Evolutionary conservation across 208 protist species (phyloP).

Genomic region (Phytomonas francai): DNA sequence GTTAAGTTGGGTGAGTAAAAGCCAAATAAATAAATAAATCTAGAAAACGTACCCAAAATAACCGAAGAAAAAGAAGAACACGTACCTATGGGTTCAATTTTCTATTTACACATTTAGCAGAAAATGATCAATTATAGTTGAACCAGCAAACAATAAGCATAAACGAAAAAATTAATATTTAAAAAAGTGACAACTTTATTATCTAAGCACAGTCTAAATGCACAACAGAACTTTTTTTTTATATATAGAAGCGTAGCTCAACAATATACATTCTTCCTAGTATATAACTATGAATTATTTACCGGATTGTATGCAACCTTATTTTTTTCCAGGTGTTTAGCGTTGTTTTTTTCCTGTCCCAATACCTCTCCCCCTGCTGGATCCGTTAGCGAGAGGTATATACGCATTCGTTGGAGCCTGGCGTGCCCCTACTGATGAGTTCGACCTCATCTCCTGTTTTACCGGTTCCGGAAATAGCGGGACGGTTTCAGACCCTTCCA

Average conservation of each 20-base stretch:
- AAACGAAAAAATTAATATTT: slow-evolving; percentile 5
- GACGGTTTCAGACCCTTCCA: not conserved
- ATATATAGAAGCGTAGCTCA: not conserved
- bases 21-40: not conserved
- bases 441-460: not conserved
- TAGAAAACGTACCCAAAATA: not conserved
- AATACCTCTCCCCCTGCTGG: not conserved
- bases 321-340: slow-evolving; percentile 5
- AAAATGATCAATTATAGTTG: not conserved
- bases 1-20: slow-evolving; percentile 1
- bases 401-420: not conserved
- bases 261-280: not conserved
- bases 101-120: not conserved
- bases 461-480: not conserved
- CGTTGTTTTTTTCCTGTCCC: not conserved
- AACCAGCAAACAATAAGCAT: not conserved
- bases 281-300: not conserved
- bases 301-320: not conserved
- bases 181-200: not conserved
- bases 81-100: not conserved
- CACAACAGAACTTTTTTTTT: not conserved
- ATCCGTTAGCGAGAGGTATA: not conserved
- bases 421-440: not conserved
- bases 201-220: not conserved
- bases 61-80: not conserved